Percentiles rank a stretch among this genome's conserved stretches.
Evolutionary conservation across 75 land plant species (phyloP).

Genomic region (Pseudotsuga menziesii): DNA sequence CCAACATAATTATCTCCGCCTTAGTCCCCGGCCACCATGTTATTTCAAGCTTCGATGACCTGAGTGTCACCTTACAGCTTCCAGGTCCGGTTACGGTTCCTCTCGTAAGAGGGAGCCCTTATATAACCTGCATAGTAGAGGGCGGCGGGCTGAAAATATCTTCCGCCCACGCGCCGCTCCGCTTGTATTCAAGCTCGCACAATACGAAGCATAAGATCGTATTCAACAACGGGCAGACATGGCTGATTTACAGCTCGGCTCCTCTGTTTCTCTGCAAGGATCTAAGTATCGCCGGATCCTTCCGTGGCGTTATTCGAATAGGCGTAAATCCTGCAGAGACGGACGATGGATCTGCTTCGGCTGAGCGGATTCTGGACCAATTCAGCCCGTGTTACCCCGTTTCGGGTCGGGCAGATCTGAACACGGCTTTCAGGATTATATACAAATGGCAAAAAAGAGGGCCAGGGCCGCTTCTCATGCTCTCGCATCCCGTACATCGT

Average conservation of each 20-base stretch:
- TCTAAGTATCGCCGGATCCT: conserved; percentile 25
- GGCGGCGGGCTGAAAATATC: conserved; percentile 30
- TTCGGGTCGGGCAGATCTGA: conserved; percentile 50
- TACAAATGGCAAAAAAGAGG: conserved; percentile 75
- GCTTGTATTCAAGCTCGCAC: conserved; percentile 28
- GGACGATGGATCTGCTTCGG: neutral
- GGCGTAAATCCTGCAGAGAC: conserved; percentile 21
- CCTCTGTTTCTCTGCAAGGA: conserved; percentile 20
- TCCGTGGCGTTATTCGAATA: conserved; percentile 64
- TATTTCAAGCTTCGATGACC: conserved; percentile 31
- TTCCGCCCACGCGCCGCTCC: conserved; percentile 50
- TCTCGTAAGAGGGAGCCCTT: conserved; percentile 83
- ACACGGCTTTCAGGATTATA: conserved; percentile 38
- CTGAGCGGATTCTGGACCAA: conserved; percentile 59
- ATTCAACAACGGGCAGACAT: conserved; percentile 68
- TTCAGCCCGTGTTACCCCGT: conserved; percentile 67
- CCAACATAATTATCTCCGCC: conserved; percentile 31
- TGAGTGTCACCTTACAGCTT: conserved; percentile 12
- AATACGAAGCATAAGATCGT: conserved; percentile 54
- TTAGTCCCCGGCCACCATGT: conserved; percentile 4
- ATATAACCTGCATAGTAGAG: conserved; percentile 39
- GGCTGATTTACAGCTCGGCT: conserved; percentile 61
- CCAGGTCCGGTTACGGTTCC: conserved; percentile 39
- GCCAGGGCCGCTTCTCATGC: conserved; percentile 68
- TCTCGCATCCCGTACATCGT: conserved; percentile 76